A percentile compares a stretch with the other conserved stretches of the same genome.
These are phyloP conservation scores for Actinidia chinensis DNA, from an alignment of 179 eudicot genomes.

Conservation along the genomic window DNA sequence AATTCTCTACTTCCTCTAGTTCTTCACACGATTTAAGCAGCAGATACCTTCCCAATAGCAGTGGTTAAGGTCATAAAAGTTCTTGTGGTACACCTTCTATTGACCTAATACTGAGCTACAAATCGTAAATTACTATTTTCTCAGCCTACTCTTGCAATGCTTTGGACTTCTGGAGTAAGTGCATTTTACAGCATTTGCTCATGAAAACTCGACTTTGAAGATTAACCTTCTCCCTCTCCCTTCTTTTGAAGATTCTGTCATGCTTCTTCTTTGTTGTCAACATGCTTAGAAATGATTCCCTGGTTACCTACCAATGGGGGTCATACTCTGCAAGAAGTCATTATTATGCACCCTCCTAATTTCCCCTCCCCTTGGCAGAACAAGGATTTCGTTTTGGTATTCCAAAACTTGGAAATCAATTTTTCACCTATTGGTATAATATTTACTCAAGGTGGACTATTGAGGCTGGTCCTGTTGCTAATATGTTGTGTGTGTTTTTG, in stretches of 20 bases:
- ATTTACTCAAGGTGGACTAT: no score
- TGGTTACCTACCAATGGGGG: not conserved
- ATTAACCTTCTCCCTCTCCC: not conserved
- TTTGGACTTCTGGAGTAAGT: not conserved
- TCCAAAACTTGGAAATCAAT: no score
- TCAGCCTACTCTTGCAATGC: not conserved
- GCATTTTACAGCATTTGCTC: not conserved
- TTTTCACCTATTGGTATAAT: no score
- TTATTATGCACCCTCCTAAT: not conserved
- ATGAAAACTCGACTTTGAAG: no score
- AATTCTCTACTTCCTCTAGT: not conserved
- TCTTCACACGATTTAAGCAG: no score
- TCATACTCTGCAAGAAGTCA: not conserved
- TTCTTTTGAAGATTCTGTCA: not conserved
- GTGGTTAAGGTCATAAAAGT: not conserved
- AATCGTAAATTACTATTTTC: not conserved
- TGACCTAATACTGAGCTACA: not conserved
- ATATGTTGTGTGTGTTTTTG: no score
- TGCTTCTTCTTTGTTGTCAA: not conserved
- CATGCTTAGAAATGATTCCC: not conserved
- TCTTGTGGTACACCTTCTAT: not conserved
- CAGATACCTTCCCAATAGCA: not conserved
- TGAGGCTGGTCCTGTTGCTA: no score
- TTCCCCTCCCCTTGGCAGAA: not conserved
- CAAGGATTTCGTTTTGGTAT: no score